Conservation (phyloP, 2,329 filamentous ascomycete genomes). For the Diaporthe amygdali region DNA sequence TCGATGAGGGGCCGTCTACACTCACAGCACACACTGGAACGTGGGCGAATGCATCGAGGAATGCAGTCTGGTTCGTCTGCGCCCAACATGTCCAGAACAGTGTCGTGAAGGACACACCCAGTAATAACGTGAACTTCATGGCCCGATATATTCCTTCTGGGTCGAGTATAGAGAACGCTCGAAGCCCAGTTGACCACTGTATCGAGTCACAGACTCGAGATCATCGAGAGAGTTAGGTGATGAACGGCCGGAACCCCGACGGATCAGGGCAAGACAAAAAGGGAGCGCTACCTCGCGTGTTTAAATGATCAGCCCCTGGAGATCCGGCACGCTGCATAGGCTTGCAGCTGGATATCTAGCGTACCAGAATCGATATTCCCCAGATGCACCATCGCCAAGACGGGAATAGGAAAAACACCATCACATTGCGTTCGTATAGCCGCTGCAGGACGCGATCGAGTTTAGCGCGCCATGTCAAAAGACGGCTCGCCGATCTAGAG, state of each 20-base stretch:
- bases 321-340: neutral
- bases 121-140: neutral
- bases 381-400: conserved; percentile 6
- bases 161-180: neutral
- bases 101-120: neutral
- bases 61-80: conserved; percentile 11
- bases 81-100: neutral
- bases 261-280: neutral
- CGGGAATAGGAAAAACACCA: neutral
- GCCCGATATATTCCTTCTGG: neutral
- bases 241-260: neutral
- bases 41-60: conserved; percentile 11
- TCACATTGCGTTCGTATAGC: conserved; percentile 4
- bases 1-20: neutral
- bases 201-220: conserved; percentile 12
- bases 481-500: neutral
- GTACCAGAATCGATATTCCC: neutral
- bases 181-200: neutral
- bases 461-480: conserved; percentile 3
- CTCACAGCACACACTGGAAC: conserved; percentile 15
- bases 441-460: neutral
- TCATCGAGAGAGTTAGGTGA: neutral
- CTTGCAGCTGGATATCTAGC: neutral
- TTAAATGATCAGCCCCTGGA: conserved; percentile 6
- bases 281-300: neutral